These are phyloP conservation scores for Pulveroboletus sp. DNA, from an alignment of 768 basidiomycete genomes.

Conservation along the genomic window DNA sequence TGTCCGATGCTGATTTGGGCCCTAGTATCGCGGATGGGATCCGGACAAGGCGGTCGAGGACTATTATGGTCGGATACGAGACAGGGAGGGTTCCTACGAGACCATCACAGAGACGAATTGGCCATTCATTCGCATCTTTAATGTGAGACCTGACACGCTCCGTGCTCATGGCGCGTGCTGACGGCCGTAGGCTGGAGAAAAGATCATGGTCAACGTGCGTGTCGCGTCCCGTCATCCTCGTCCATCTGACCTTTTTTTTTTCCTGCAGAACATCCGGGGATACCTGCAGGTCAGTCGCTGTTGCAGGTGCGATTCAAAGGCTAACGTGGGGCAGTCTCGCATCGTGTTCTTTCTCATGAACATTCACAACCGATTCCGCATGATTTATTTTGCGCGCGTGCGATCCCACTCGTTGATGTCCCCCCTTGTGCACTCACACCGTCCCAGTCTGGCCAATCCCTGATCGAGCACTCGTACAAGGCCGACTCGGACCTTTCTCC, in stretches of 20 bases:
- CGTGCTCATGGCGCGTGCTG: conserved; percentile 3
- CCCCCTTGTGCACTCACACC: not conserved
- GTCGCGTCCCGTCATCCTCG: not conserved
- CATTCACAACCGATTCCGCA: conserved; percentile 90
- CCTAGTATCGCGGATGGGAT: conserved; percentile 88
- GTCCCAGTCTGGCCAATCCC: conserved; percentile 88
- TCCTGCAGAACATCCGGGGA: conserved; percentile 71
- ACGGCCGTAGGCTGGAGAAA: conserved; percentile 76
- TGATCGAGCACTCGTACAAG: conserved; percentile 98
- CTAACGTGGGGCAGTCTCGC: conserved; percentile 56
- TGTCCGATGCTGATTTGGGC: conserved; percentile 7
- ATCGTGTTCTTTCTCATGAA: conserved; percentile 99
- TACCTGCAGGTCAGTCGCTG: conserved; percentile 69
- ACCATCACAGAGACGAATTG: conserved; percentile 88
- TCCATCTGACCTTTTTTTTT: not conserved
- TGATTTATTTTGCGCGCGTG: conserved; percentile 95
- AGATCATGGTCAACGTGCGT: conserved; percentile 89
- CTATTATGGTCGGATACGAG: conserved; percentile 85
- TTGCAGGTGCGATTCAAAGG: not conserved
- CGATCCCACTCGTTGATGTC: conserved; percentile 22
- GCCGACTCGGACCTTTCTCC: conserved; percentile 96
- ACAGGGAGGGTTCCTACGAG: conserved; percentile 87
- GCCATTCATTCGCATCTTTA: conserved; percentile 93
- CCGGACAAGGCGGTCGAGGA: conserved; percentile 90
- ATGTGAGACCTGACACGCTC: conserved; percentile 45